Base-by-base conservation (phyloP, 176 grass and related monocot species). In the Triticum timopheevii region DNA sequence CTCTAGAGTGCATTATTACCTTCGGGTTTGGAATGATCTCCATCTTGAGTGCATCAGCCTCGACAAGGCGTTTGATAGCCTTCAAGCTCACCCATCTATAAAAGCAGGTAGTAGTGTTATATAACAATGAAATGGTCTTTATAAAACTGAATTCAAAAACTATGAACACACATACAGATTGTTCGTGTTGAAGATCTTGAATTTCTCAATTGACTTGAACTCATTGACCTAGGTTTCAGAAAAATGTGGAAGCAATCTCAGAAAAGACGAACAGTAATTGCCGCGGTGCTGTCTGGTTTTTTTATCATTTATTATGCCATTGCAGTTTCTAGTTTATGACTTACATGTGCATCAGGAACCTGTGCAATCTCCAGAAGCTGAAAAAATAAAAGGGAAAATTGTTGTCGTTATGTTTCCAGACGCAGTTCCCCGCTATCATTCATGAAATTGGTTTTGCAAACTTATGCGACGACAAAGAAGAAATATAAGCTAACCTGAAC, bases 181-280 rank as follows among this genome's bases (percentile, higher is more conserved):
- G 88, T 96, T 99, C 0, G 94, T 98, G 73, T 96, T 99, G 90
- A 99, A 99, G 78, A 99, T 99, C 92, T 99, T 99, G 90, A 99
- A 99, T 85, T 99, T 99, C 89, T 99, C 90, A 85, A 99, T 99
- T 52, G 94, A 99, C 85, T 99, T 96, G 87, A 96, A 96, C 85
- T 96, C 93, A n/a, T 88, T 86, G 30, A 98, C 90, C 94, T 98
- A 59, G 23, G 66, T 91, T 75, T 73, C 31, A 83, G 39, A 78
- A 69, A 74, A 73, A 5, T 34, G 83, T 36, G 0, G 13, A 68
- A 92, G 47, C 3, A 54, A 33, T 35, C 6, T 87, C 22, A 74
- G 33, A 79, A 36, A 78, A 4, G 0, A 2, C 40, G 4, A 27
- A 28, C 4, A 79, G 54, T 44, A 42, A 74, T 6, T 30, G 7